Evolutionary conservation across 805 yeast species (phyloP).

Genomic region (Komagataella kurtzmanii): DNA sequence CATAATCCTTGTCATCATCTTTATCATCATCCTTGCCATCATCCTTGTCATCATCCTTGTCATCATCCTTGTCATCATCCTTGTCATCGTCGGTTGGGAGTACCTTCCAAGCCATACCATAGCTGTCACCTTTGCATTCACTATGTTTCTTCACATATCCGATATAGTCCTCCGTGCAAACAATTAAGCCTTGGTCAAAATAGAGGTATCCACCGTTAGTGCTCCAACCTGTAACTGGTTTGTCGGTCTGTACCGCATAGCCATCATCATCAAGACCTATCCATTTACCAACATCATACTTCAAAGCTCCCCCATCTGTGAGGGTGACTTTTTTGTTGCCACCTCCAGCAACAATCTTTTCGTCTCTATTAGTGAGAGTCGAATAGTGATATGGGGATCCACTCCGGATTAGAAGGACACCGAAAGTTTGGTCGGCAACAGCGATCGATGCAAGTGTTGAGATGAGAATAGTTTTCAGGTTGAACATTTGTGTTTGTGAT

Average conservation of each 20-base stretch:
- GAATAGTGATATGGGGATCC: background rate
- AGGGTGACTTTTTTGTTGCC: background rate
- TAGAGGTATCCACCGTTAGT: background rate
- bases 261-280: background rate
- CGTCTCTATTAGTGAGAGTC: slow-evolving; percentile 2
- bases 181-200: background rate
- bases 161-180: background rate
- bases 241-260: background rate
- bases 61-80: slow-evolving; percentile 7
- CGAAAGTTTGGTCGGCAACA: background rate
- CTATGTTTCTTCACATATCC: background rate
- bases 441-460: background rate
- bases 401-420: background rate
- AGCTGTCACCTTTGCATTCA: background rate
- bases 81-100: slow-evolving; percentile 9
- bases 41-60: background rate
- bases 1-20: background rate
- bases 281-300: background rate
- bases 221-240: background rate
- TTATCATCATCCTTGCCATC: slow-evolving; percentile 7
- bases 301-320: background rate
- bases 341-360: background rate
- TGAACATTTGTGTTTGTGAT: background rate
- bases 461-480: background rate
- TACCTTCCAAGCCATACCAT: background rate